These are phyloP conservation scores for Circinella minor DNA, from an alignment of 371 early-diverging fungal species.

Conservation along the genomic window DNA sequence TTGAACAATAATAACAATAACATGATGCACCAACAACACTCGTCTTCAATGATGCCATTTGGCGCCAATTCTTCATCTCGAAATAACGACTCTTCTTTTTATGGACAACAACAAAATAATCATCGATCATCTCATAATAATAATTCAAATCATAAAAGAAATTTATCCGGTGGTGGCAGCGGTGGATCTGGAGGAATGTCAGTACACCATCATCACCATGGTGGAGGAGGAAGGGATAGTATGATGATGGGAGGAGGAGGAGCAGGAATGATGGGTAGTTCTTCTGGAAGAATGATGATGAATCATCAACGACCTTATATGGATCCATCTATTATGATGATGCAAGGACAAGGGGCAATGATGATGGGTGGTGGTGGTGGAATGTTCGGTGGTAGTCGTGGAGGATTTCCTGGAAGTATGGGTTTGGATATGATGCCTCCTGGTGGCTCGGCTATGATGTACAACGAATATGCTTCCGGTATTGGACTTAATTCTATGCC, in stretches of 20 bases:
- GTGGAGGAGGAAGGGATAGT: too few species aligned
- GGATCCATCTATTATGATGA: not conserved
- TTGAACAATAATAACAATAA: not conserved
- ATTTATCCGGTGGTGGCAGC: not conserved
- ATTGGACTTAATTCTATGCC: not conserved
- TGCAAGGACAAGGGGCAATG: not conserved
- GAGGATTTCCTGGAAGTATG: too few species aligned
- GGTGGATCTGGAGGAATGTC: not conserved
- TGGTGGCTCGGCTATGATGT: too few species aligned
- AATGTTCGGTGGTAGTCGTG: too few species aligned
- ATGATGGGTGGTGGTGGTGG: not conserved
- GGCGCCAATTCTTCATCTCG: conserved; percentile 2
- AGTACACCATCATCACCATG: too few species aligned
- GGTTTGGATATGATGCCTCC: too few species aligned
- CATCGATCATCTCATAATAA: not conserved
- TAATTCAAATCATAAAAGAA: not conserved
- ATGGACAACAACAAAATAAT: not conserved
- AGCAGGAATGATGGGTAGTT: conserved; percentile 1
- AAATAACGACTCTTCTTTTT: not conserved
- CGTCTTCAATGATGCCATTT: conserved; percentile 9
- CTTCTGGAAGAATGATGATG: not conserved
- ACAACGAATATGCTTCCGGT: not conserved
- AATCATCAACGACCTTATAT: not conserved
- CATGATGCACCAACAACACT: conserved; percentile 4
- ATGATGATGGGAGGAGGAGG: conserved; percentile 2